Base-by-base conservation (phyloP, 345 rosid species). In the Anacardium occidentale region DNA sequence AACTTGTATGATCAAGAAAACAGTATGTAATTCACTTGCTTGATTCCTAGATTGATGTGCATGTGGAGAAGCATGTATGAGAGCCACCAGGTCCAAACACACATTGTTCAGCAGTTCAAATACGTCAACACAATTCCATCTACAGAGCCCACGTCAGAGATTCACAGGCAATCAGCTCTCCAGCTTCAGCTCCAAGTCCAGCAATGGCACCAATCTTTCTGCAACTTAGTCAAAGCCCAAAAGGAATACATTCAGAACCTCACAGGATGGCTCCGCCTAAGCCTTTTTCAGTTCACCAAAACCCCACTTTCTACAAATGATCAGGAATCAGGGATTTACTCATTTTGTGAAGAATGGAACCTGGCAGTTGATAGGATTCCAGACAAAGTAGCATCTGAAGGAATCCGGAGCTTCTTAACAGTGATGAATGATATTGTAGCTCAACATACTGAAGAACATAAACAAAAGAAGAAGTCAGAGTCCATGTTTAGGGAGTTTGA, bases 1-100 rank as follows among this genome's bases (percentile, higher is more conserved):
- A 14, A 48, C 8, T 25, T 65, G 57, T 17, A 15, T 69, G 72
- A 56, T 22, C 51, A 68, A 37, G 21, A 29, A 25, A 32, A 53
- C 45, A 12, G 58, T 9, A 1, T 70, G 17, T 18, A 20, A 48
- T 22, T 51, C 2, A 34, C 55, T 53, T 57, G 47, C 37, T 56
- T 59, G 48, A 25, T 72, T 66, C 81, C 73, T 74, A 94, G 98
- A 62, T 75, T 85, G 77, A 95, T 90, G 97, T 82, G 91, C 80
- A 95, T 95, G 99, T 95, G 99, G 99, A 95, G 96, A 84, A 85
- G 94, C 87, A 95, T 89, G 99, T 95, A 95, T 25, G 98, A 95
- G 85, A 87, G 91, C 72, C 99, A 95, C 75, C 99, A 95, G 75
- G 99, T 92, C 77, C 99, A 95, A 72, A 92, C 87, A 0, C 98